A percentile compares a stretch with the other conserved stretches of the same genome.
phyloP scores from a whole-genome alignment of 345 rosid species.

The Mallotus nudiflorus region DNA sequence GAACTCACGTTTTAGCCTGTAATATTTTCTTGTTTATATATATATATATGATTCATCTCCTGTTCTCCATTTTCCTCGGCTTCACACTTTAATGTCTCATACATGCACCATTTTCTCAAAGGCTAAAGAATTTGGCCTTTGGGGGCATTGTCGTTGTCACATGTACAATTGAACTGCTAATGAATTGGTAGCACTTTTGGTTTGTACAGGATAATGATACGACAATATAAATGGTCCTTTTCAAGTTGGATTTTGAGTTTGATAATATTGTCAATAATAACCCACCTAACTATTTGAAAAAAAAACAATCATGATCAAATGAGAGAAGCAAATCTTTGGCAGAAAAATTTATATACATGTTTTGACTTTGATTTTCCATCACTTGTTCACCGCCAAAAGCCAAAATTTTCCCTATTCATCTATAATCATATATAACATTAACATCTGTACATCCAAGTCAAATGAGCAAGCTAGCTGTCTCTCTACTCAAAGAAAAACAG shows the following conservation, averaged over 20 bases:
- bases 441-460: slow-evolving; percentile 2
- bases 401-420: neutral
- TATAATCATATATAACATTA: neutral
- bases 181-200: neutral
- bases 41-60: too few species aligned
- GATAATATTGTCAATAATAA: slow-evolving; percentile 10
- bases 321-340: neutral
- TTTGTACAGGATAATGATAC: neutral
- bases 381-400: slow-evolving; percentile 26
- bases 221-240: slow-evolving; percentile 16
- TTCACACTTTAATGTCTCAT: neutral
- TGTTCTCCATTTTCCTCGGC: too few species aligned
- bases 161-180: neutral
- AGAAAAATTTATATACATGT: neutral
- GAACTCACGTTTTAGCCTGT: too few species aligned
- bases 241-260: slow-evolving; percentile 29
- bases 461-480: neutral
- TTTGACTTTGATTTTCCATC: slow-evolving; percentile 20
- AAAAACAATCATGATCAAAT: neutral
- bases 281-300: slow-evolving; percentile 37
- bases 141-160: neutral
- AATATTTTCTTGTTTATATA: too few species aligned
- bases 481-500: neutral
- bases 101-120: neutral
- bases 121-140: neutral